Evolutionary conservation across 2,329 filamentous ascomycete species (phyloP), one percentile per base, ranked within the genome.

Genomic region (Paraphaeosphaeria minitans): DNA sequence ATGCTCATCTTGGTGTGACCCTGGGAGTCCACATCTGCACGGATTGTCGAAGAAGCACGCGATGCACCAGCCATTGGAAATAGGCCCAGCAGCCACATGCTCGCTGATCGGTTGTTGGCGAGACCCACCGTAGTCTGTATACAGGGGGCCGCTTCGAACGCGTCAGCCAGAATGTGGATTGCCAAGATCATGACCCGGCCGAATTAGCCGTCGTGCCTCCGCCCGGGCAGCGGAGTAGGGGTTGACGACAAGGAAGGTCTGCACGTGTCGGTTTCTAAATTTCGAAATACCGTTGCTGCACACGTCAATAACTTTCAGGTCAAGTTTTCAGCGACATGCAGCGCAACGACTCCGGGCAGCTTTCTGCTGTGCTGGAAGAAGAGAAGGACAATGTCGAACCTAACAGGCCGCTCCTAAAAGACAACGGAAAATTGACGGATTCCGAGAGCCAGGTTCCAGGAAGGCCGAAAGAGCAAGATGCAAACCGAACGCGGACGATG

Each of bases 171-270:
- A 52, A 41, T 27, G 33, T 8, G 22, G 35, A 19, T n/a, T 41
- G 49, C 49, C 49, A 41, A 52, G 49, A 24, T n/a, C 9, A 19
- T 9, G 7, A 27, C 29, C 49, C 37, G 14, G 49, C 49, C 49
- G 49, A 27, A 22, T 22, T 39, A 52, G 21, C 49, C 49, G 49
- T 41, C 14, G 2, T 22, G 39, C 22, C 16, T 29, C 27, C 46
- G 27, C 31, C 31, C 21, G 19, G n/a, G 12, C 37, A 39, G 37
- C 33, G 31, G 21, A 22, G 19, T 24, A 31, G 47, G 10, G 13
- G 37, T 16, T 37, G 22, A 14, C 49, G 49, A 52, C 42, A 52
- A 52, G 49, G 49, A 52, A 52, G 24, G 35, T 29, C 35, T 35
- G 37, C 49, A 52, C 49, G 49, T 52, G 49, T 42, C 22, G 8